Conservation (phyloP, 2,329 filamentous ascomycete genomes). For the Sporothrix variecibatus region DNA sequence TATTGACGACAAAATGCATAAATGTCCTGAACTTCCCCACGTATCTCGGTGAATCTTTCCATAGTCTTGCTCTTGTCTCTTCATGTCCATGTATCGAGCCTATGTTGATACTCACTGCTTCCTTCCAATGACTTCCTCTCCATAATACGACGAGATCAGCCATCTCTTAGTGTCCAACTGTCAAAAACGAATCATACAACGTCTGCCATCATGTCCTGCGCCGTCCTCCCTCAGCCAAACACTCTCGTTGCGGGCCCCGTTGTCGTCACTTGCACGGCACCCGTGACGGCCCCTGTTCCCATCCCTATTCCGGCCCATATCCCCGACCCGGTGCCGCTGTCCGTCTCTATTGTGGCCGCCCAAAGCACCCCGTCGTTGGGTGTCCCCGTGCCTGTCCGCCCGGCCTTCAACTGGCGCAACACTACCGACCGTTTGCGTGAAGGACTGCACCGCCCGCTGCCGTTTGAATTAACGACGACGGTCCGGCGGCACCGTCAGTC, state of each 20-base stretch:
- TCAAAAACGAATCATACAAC: background rate
- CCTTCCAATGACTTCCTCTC: background rate
- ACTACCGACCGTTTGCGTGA: background rate
- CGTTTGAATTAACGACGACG: background rate
- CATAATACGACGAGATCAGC: background rate
- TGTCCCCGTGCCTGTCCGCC: background rate
- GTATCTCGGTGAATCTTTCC: background rate
- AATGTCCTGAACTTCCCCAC: background rate
- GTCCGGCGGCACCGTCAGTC: background rate
- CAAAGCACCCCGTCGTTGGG: background rate
- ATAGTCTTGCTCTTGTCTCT: background rate
- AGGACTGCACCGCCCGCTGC: slow-evolving; percentile 3
- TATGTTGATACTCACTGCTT: background rate
- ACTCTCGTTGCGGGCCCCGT: background rate
- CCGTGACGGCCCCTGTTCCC: background rate
- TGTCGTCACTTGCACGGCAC: background rate
- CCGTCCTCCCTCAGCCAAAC: background rate
- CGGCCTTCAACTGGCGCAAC: slow-evolving; percentile 17
- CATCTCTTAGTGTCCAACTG: background rate
- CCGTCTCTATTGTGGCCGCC: background rate
- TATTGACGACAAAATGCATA: slow-evolving; percentile 1
- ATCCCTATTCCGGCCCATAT: slow-evolving; percentile 2
- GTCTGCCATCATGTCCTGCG: background rate
- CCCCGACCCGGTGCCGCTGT: background rate
- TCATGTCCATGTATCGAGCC: background rate